Conservation (phyloP, 306 rosid species). For the Cicer bijugum region DNA sequence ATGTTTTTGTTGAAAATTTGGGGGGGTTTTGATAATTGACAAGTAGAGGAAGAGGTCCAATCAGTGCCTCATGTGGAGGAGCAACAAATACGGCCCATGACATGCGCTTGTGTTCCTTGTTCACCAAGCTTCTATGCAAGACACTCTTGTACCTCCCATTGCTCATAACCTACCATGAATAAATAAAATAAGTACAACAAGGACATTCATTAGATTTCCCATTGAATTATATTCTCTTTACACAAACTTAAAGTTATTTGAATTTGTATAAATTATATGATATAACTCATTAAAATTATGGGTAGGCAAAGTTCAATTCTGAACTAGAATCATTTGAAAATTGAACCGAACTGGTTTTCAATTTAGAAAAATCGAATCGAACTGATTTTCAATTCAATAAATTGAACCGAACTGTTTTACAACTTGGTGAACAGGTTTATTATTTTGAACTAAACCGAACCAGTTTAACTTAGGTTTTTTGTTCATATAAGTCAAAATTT, state of each 20-base stretch:
- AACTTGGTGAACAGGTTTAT: too few species aligned
- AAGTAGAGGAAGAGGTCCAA: constrained; percentile 61
- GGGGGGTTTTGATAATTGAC: constrained; percentile 54
- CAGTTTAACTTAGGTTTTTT: too few species aligned
- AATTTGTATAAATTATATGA: background rate
- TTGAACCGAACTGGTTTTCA: too few species aligned
- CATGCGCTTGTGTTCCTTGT: constrained; percentile 61
- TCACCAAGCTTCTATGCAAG: constrained; percentile 71
- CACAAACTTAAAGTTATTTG: background rate
- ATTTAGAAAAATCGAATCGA: too few species aligned
- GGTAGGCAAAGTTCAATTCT: too few species aligned
- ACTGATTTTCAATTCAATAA: too few species aligned
- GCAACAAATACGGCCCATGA: constrained; percentile 69
- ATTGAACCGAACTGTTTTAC: too few species aligned
- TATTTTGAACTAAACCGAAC: too few species aligned
- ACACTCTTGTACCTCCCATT: constrained; percentile 74
- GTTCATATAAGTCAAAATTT: too few species aligned
- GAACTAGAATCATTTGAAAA: too few species aligned
- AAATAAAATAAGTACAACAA: background rate
- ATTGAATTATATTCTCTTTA: background rate
- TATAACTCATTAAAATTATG: background rate
- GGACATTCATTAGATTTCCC: background rate
- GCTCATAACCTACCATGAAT: constrained; percentile 54
- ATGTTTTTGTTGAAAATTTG: constrained; percentile 67
- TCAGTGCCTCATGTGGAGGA: constrained; percentile 55